Evolutionary conservation across 805 yeast species (phyloP).

Genomic region (Sugiyamaella mastotermitis): DNA sequence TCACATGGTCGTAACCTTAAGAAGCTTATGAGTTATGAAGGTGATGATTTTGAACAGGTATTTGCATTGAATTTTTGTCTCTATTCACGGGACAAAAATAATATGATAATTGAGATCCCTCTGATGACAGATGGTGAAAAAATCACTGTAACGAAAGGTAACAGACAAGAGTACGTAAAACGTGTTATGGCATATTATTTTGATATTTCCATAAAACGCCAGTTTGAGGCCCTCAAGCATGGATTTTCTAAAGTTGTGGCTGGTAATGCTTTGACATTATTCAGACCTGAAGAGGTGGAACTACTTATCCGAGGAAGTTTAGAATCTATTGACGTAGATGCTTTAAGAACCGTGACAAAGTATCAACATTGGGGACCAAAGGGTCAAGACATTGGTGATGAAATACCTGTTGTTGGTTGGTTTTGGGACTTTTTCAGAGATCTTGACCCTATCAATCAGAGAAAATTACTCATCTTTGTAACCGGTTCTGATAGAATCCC

Average conservation of each 20-base stretch:
- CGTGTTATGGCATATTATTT: constrained; percentile 58
- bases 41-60: constrained; percentile 38
- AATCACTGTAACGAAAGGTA: constrained; percentile 50
- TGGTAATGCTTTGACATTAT: constrained; percentile 72
- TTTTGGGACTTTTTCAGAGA: constrained; percentile 75
- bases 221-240: constrained; percentile 50
- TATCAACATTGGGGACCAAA: constrained; percentile 57
- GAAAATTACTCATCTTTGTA: constrained; percentile 62
- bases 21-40: constrained; percentile 39
- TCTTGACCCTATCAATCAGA: constrained; percentile 44
- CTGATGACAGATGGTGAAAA: constrained; percentile 55
- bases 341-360: constrained; percentile 64
- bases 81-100: constrained; percentile 40
- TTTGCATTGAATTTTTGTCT: constrained; percentile 62
- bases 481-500: constrained; percentile 93
- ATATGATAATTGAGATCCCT: constrained; percentile 39
- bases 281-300: constrained; percentile 78
- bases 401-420: constrained; percentile 72
- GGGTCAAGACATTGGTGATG: constrained; percentile 26
- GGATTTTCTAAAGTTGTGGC: constrained; percentile 78
- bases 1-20: constrained; percentile 48
- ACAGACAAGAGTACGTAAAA: constrained; percentile 55
- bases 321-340: constrained; percentile 60
- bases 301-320: constrained; percentile 71
- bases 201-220: constrained; percentile 45